Conservation (phyloP, 768 basidiomycete species). For the Mycena amicta region DNA sequence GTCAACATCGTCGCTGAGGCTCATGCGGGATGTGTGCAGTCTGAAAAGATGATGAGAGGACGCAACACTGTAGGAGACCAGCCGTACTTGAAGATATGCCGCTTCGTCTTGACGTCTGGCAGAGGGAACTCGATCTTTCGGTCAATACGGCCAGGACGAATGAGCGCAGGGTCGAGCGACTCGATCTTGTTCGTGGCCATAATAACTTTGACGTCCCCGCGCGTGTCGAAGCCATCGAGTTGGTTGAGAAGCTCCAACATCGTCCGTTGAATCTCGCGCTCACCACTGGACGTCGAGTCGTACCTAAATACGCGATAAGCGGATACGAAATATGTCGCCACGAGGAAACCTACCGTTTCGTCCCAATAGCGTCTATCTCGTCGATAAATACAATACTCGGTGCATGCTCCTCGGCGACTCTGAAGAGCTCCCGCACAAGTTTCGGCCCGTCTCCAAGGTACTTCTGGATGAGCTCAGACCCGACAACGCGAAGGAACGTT, state of each 20-base stretch:
- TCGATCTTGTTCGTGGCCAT: conserved; percentile 99
- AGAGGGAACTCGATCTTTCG: conserved; percentile 98
- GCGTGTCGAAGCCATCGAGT: conserved; percentile 98
- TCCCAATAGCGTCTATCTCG: conserved; percentile 98
- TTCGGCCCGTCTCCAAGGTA: conserved; percentile 99
- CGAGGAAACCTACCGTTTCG: conserved; percentile 73
- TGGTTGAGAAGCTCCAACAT: conserved; percentile 99
- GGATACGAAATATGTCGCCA: neutral
- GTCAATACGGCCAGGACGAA: conserved; percentile 97
- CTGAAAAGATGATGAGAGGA: conserved; percentile 37
- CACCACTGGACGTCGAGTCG: conserved; percentile 97
- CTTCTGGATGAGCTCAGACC: conserved; percentile 98
- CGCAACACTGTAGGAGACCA: neutral
- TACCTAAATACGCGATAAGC: conserved; percentile 56
- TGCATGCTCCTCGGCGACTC: conserved; percentile 95
- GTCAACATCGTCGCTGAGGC: conserved; percentile 82
- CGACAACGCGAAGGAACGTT: conserved; percentile 95
- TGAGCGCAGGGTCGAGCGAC: conserved; percentile 94
- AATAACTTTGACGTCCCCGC: conserved; percentile 99
- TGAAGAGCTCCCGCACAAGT: conserved; percentile 95
- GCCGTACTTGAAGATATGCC: conserved; percentile 89
- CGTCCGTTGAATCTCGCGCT: conserved; percentile 98
- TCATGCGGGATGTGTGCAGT: conserved; percentile 95
- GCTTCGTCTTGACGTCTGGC: conserved; percentile 98
- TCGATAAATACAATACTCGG: conserved; percentile 99